Evolutionary conservation across 2,329 filamentous ascomycete genomes (phyloP), one percentile per base, ranked within the genome.

Genomic region (Cryphonectria radicalis): DNA sequence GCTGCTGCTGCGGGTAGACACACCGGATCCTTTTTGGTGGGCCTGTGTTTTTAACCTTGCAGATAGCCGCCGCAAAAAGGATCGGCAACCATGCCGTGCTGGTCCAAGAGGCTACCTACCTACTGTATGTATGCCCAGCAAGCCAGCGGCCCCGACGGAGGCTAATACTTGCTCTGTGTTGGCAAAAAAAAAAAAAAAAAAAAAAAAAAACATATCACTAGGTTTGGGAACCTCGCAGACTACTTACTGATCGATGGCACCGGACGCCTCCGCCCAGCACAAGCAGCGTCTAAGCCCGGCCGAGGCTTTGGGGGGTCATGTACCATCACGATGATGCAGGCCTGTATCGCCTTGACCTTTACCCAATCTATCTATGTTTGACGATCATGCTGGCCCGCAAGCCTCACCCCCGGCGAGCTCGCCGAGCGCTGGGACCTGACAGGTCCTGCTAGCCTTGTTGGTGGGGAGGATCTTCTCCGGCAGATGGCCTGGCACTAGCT

Each of bases 1-100:
- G 8, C 37, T 64, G 70, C 42, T 17, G 70, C 57, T 59, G 37
- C 37, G 46, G 32, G 43, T 42, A 62, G 42, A 50, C 70, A 62
- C 42, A 69, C 42, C 53, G 50, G 32, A 66, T 57, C n/a, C 35
- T 43, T 57, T 63, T 28, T 55, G 46, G 53, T 66, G 19, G 67
- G 68, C 40, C 28, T 50, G 17, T 10, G 32, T n/a, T 22, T 50
- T n/a, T 50, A 63, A 28, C 40, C 66, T 68, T 46, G 57, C 59
- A 62, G 55, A 40, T 46, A 50, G 14, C 28, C 40, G 53, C 59
- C 37, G 40, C 35, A 22, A n/a, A n/a, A 19, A 28, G 28, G 55
- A 14, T 35, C 43, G 32, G 32, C 64, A 35, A 19, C 35, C 35
- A 25, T 63, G 40, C 63, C 11, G 42, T 50, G 46, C 46, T 50